phyloP scores from a whole-genome alignment of 78 protist species.

The Dictyostelium discoideum region dicty_2.7 NC_007089.4:2562501-2563000 shows the following conservation, averaged over 20 bases:
- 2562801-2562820: constrained; percentile 65
- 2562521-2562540: background rate
- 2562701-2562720: background rate
- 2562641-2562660: constrained; percentile 36
- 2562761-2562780: constrained; percentile 57
- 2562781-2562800: constrained; percentile 61
- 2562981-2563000: constrained; percentile 15
- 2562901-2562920: constrained; percentile 2
- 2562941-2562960: constrained; percentile 57
- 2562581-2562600: constrained; percentile 38
- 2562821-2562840: constrained; percentile 4
- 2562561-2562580: background rate
- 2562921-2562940: constrained; percentile 64
- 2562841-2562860: constrained; percentile 50
- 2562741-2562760: constrained; percentile 23
- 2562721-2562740: constrained; percentile 31
- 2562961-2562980: constrained; percentile 58
- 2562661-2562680: background rate
- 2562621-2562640: constrained; percentile 63
- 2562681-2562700: background rate
- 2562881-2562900: constrained; percentile 43
- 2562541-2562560: background rate
- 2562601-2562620: constrained; percentile 38
- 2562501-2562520: too few relatives aligned
- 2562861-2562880: constrained; percentile 28